phyloP scores from a whole-genome alignment of 2,329 filamentous ascomycete genomes.

The Diaporthe humulicola region DNA sequence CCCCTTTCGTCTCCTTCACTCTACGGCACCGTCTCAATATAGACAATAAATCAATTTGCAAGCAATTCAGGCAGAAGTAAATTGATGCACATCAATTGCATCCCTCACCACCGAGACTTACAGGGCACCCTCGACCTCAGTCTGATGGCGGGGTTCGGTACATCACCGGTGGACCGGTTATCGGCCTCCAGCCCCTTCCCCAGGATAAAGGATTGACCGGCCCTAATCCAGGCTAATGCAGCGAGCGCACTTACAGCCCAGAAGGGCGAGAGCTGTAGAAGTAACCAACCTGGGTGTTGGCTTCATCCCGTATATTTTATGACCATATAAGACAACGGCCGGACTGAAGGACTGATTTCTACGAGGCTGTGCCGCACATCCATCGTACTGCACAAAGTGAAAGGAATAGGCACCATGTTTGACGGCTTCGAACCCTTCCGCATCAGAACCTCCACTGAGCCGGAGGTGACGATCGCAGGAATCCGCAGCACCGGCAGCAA shows the following conservation, averaged over 20 bases:
- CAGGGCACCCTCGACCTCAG: background rate
- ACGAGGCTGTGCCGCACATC: background rate
- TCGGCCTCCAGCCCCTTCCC: background rate
- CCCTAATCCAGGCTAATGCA: background rate
- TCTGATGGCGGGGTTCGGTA: background rate
- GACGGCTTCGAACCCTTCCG: constrained; percentile 54
- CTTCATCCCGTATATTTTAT: background rate
- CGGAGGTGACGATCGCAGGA: constrained; percentile 59
- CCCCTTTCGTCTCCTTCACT: too few species aligned
- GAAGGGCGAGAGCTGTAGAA: background rate
- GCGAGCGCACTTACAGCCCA: background rate
- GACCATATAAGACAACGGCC: background rate
- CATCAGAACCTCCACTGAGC: constrained; percentile 52
- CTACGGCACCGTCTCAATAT: background rate
- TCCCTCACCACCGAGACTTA: background rate
- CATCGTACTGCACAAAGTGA: background rate
- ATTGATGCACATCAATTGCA: background rate
- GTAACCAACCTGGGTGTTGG: background rate
- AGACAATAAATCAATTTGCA: background rate
- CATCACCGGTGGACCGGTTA: constrained; percentile 2
- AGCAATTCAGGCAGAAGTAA: background rate
- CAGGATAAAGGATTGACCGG: constrained; percentile 18
- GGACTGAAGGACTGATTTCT: background rate
- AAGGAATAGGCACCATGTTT: constrained; percentile 50
- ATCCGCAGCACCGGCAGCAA: constrained; percentile 50